Percentiles rank a stretch among this genome's conserved stretches.
Evolutionary conservation across 176 grass and related monocot genomes (phyloP).

Genomic region (Chloris gayana): DNA sequence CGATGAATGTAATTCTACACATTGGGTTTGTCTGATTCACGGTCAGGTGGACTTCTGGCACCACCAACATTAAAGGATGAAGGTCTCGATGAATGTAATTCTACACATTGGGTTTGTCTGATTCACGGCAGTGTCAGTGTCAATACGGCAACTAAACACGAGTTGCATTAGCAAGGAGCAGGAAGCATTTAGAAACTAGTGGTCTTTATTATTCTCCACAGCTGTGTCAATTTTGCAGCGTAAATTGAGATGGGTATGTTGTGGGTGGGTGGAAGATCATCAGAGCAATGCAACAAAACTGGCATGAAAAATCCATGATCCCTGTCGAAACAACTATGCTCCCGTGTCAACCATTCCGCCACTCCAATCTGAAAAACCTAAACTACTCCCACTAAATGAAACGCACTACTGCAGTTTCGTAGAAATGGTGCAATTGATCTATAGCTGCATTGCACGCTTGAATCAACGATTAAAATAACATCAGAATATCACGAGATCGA

Average conservation of each 20-base stretch:
- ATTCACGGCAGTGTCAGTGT: neutral
- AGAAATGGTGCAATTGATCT: neutral
- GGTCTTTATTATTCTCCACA: neutral
- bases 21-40: neutral
- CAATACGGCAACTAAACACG: neutral
- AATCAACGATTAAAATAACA: neutral
- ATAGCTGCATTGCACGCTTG: neutral
- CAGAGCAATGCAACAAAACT: conserved; percentile 26
- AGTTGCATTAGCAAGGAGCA: neutral
- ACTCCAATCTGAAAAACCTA: neutral
- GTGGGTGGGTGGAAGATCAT: conserved; percentile 3
- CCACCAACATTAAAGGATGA: neutral
- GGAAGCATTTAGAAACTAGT: neutral
- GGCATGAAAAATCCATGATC: conserved; percentile 16
- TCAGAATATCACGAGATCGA: neutral
- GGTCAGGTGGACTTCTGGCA: neutral
- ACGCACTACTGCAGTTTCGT: neutral
- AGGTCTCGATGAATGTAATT: neutral
- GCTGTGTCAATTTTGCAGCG: neutral
- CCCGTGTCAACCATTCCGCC: neutral
- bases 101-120: neutral
- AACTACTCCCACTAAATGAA: neutral
- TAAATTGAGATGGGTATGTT: conserved; percentile 13
- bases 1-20: neutral
- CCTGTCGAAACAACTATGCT: neutral